Conservation (phyloP, 2,329 filamentous ascomycete genomes). For the Botrytis elliptica region DNA sequence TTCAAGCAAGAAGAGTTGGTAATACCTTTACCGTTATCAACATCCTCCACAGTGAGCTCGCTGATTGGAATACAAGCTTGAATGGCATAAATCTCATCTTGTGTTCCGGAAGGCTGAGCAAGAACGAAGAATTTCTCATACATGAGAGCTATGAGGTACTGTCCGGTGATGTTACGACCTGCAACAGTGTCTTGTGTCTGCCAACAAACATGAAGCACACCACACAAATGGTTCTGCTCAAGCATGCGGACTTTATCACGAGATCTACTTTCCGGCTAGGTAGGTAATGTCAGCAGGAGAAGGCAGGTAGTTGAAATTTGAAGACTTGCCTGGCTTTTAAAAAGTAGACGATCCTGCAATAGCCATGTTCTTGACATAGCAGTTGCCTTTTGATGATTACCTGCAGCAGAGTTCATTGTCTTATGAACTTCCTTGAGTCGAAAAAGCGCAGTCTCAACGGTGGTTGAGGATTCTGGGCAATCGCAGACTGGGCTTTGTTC, state of each 20-base stretch:
- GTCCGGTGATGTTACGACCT: conserved; percentile 67
- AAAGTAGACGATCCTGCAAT: conserved; percentile 76
- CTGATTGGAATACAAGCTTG: conserved; percentile 70
- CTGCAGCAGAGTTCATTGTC: conserved; percentile 81
- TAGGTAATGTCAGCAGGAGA: conserved; percentile 20
- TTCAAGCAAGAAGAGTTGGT: too few relatives aligned
- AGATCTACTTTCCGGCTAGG: conserved; percentile 49
- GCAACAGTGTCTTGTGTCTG: conserved; percentile 65
- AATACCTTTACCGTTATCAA: conserved; percentile 71
- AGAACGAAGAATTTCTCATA: conserved; percentile 79
- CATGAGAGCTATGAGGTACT: conserved; percentile 83
- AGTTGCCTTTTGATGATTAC: conserved; percentile 67
- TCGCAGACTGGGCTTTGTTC: conserved; percentile 82
- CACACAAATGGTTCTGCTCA: conserved; percentile 78
- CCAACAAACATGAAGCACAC: conserved; percentile 80
- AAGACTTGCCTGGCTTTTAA: conserved; percentile 64
- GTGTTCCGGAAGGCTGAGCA: conserved; percentile 59
- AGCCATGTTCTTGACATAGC: conserved; percentile 80
- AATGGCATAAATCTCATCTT: conserved; percentile 68
- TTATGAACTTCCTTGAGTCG: conserved; percentile 71
- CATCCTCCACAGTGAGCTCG: conserved; percentile 65
- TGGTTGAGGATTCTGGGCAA: conserved; percentile 78
- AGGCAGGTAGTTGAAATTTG: not conserved
- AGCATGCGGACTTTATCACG: conserved; percentile 73
- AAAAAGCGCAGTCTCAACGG: conserved; percentile 71